Evolutionary conservation across 192 early-diverging fungal genomes (phyloP), one percentile per base, ranked within the genome.

Genomic region (Thoreauomyces humboldtii): DNA sequence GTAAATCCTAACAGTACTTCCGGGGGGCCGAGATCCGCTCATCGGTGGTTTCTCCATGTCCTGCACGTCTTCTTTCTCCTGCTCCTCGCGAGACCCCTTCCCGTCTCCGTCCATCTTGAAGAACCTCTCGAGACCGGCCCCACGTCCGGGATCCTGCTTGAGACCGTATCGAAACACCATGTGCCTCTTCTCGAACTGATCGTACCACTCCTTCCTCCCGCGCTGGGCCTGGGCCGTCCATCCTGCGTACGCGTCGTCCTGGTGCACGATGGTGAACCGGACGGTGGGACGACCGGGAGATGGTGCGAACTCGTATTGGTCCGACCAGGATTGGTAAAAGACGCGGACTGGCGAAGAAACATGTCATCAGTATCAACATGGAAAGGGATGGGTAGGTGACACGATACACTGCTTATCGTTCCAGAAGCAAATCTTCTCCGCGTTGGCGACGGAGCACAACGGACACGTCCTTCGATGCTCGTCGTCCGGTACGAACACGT

Each of bases 71-170:
- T 41, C 38, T 17, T 17, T 17, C 9, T 17, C 38, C 11, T 9
- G 38, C 9, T 9, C 52, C 28, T 6, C 9, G 28, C 52, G 12
- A 6, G 52, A 11, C 28, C 27, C 33, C 52, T 32, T 52, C 27
- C 15, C 15, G 48, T 54, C 28, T 35, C 53, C 55, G 33, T 9
- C 64, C 64, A 66, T n/a, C n/a, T n/a, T n/a, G n/a, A 66, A 66
- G 43, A 66, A 66, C 28, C 28, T 15, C 64, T 66, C 64, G 4
- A 66, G 22, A 0, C 38, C n/a, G 11, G 17, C 14, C 6, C 64
- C 54, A 14, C 34, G 9, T 19, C 22, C 15, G 6, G n/a, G 37
- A 7, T 17, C 14, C 25, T 66, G 64, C 11, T 15, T 24, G 6
- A 55, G 24, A 12, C 64, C 64, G 29, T 66, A 57, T 7, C 64